These are phyloP conservation scores for Hypomontagnella monticulosa DNA, from an alignment of 495 filamentous ascomycete species.

Conservation along the genomic window DNA sequence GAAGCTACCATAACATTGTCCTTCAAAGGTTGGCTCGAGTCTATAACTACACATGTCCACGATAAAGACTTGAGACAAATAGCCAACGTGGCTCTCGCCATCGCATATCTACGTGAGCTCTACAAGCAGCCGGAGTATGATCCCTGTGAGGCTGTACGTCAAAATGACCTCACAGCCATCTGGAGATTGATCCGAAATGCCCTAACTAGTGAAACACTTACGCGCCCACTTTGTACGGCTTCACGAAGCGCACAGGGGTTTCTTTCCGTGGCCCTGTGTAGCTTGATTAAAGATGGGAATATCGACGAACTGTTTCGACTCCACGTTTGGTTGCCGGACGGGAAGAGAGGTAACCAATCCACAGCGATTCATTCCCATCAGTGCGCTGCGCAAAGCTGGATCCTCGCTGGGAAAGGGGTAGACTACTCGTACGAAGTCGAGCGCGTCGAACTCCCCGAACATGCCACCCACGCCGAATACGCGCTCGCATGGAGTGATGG, in stretches of 20 bases:
- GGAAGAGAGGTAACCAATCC: conserved; percentile 23
- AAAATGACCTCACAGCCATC: not conserved
- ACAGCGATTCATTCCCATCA: conserved; percentile 42
- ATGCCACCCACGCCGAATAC: conserved; percentile 33
- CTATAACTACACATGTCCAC: not conserved
- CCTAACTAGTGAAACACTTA: not conserved
- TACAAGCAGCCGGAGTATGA: not conserved
- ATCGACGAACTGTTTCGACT: conserved; percentile 43
- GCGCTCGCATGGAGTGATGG: conserved; percentile 32
- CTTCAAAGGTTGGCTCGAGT: not conserved
- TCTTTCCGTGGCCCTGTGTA: conserved; percentile 41
- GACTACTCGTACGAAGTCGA: conserved; percentile 25
- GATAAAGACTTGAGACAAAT: conserved; percentile 7
- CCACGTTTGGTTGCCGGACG: conserved; percentile 41
- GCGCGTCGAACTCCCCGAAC: not conserved
- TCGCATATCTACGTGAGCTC: conserved; percentile 11
- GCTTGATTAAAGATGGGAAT: conserved; percentile 32
- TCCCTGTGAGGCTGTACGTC: not conserved
- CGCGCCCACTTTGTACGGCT: conserved; percentile 19
- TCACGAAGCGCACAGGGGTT: conserved; percentile 44
- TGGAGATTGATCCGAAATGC: not conserved
- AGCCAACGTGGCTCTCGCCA: conserved; percentile 6
- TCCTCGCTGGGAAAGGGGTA: conserved; percentile 39
- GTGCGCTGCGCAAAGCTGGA: conserved; percentile 39
- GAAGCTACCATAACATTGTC: not conserved